A percentile compares a stretch with the other conserved stretches of the same genome.
These are phyloP conservation scores for Teratosphaeria pseudoeucalypti DNA, from an alignment of 2,329 filamentous ascomycete genomes.

Conservation along the genomic window DNA sequence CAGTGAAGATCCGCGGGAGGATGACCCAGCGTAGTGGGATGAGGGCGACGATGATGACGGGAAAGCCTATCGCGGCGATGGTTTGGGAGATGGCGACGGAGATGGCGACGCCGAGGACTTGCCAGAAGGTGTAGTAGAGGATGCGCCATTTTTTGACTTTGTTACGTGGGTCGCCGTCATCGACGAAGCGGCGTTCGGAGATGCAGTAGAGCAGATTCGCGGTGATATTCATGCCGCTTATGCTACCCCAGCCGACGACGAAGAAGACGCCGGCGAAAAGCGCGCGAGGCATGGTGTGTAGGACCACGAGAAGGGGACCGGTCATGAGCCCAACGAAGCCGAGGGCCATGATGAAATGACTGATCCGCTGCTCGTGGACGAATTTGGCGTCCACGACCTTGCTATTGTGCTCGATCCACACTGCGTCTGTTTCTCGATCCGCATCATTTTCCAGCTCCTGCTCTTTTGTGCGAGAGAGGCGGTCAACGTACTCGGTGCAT, in stretches of 20 bases:
- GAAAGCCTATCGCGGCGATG: conserved; percentile 50
- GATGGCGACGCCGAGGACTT: conserved; percentile 41
- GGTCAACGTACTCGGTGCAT: conserved; percentile 32
- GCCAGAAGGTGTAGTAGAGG: conserved; percentile 40
- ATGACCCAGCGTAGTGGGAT: conserved; percentile 44
- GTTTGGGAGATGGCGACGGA: conserved; percentile 51
- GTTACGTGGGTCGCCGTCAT: conserved; percentile 38
- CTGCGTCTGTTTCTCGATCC: conserved; percentile 9
- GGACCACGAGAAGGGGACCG: conserved; percentile 42
- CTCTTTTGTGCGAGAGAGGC: conserved; percentile 33
- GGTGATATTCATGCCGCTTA: conserved; percentile 45
- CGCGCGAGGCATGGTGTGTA: conserved; percentile 45
- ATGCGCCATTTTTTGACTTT: conserved; percentile 37
- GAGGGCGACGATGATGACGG: conserved; percentile 46
- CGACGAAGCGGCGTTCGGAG: conserved; percentile 37
- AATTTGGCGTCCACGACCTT: conserved; percentile 35
- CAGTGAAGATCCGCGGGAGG: conserved; percentile 41
- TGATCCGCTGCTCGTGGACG: conserved; percentile 48
- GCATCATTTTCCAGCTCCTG: conserved; percentile 27
- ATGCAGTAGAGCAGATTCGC: conserved; percentile 41
- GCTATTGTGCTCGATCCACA: conserved; percentile 31
- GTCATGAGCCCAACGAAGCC: conserved; percentile 48
- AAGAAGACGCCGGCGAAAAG: conserved; percentile 49
- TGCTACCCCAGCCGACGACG: conserved; percentile 44
- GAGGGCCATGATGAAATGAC: conserved; percentile 46